Conservation (phyloP, 257 asterid species). For the Schizonepeta tenuifolia region DNA sequence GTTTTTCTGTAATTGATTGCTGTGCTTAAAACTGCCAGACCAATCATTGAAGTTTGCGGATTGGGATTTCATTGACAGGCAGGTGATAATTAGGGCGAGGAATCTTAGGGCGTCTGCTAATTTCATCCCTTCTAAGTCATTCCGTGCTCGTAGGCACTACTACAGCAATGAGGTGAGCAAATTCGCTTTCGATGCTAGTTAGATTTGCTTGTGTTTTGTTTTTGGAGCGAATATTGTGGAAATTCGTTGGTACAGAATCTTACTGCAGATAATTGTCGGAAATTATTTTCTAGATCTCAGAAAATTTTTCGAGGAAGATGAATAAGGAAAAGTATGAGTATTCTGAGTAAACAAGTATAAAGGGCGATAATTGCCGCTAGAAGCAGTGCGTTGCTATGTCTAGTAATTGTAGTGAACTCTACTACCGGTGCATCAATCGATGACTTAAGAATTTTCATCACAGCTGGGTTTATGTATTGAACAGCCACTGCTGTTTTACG, state of each 20-base stretch:
- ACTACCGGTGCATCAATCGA: conserved; percentile 5
- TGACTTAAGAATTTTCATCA: neutral
- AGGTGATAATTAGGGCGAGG: conserved; percentile 90
- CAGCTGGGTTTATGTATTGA: neutral
- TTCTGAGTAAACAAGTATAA: neutral
- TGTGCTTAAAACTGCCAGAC: neutral
- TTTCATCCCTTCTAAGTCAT: conserved; percentile 88
- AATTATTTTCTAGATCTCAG: neutral
- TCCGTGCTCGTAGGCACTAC: conserved; percentile 82
- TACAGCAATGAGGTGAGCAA: conserved; percentile 79
- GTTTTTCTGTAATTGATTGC: neutral
- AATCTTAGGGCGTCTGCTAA: conserved; percentile 92
- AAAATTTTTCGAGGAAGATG: neutral
- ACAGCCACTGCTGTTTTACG: neutral
- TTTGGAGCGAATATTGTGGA: conserved; percentile 28
- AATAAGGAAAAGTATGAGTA: neutral
- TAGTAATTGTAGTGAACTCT: neutral
- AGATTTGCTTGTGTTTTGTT: conserved; percentile 22
- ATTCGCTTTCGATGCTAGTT: neutral
- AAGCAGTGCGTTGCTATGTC: conserved; percentile 2
- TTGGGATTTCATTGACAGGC: conserved; percentile 49
- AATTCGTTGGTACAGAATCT: neutral
- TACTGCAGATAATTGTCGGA: conserved; percentile 9
- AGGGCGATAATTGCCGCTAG: neutral
- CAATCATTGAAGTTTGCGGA: conserved; percentile 14